Percentiles rank a stretch among this genome's conserved stretches.
Evolutionary conservation across 306 rosid genomes (phyloP).

Genomic region (Psophocarpus tetragonolobus): DNA sequence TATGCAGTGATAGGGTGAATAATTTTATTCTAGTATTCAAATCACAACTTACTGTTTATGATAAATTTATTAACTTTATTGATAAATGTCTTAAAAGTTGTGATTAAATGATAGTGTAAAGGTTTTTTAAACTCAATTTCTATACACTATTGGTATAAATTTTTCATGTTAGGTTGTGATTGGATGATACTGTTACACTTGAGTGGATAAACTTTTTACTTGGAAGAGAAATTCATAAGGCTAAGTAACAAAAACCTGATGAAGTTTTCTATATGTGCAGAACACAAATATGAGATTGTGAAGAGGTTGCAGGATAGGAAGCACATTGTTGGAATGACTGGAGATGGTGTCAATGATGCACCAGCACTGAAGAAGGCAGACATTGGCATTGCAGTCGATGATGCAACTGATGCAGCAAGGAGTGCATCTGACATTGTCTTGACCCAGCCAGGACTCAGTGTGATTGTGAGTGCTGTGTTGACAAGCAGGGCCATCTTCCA

Average conservation of each 20-base stretch:
- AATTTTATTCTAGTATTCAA: too few relatives aligned
- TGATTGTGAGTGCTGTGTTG: conserved; percentile 77
- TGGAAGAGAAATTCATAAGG: not conserved
- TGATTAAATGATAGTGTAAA: too few relatives aligned
- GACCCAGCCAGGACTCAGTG: conserved; percentile 86
- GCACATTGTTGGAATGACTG: conserved; percentile 84
- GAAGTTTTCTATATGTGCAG: conserved; percentile 38
- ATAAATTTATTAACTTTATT: too few relatives aligned
- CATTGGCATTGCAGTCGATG: conserved; percentile 88
- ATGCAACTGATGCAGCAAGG: conserved; percentile 90
- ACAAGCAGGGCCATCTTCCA: conserved; percentile 93
- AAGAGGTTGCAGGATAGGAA: conserved; percentile 75
- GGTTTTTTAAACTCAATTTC: too few relatives aligned
- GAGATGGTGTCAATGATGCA: conserved; percentile 91
- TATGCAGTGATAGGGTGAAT: too few relatives aligned
- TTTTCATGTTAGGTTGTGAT: too few relatives aligned
- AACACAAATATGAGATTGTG: conserved; percentile 92
- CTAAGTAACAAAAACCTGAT: not conserved
- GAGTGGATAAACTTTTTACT: too few relatives aligned
- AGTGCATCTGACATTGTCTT: conserved; percentile 89
- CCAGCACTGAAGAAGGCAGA: conserved; percentile 90
- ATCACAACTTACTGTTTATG: too few relatives aligned
- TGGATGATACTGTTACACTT: too few relatives aligned
- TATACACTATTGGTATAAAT: too few relatives aligned
- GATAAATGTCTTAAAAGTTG: too few relatives aligned